These are phyloP conservation scores for Adenanthera pavonina DNA, from an alignment of 306 rosid species.

Conservation along the genomic window DNA sequence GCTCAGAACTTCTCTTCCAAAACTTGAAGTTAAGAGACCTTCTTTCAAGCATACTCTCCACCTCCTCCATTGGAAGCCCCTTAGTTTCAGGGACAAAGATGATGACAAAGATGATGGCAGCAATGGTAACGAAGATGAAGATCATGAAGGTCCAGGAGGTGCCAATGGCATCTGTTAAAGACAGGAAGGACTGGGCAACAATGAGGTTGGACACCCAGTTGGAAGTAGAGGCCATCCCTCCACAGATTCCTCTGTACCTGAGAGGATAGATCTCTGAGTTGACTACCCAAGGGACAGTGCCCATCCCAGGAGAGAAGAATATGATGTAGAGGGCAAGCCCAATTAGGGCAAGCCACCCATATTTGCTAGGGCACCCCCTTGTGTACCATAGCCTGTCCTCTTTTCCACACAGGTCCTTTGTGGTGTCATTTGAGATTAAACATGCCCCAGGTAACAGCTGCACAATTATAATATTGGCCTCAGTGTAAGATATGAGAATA, in stretches of 20 bases:
- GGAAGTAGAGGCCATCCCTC: constrained; percentile 75
- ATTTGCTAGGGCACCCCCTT: constrained; percentile 65
- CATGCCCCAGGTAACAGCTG: constrained; percentile 72
- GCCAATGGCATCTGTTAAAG: constrained; percentile 58
- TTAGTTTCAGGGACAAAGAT: constrained; percentile 65
- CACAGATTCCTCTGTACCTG: constrained; percentile 62
- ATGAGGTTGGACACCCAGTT: constrained; percentile 66
- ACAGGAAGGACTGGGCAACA: constrained; percentile 62
- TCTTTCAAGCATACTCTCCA: constrained; percentile 59
- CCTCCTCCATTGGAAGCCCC: constrained; percentile 69
- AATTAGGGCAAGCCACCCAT: constrained; percentile 56
- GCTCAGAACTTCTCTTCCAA: constrained; percentile 46
- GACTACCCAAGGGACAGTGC: constrained; percentile 74
- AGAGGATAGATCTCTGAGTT: constrained; percentile 75
- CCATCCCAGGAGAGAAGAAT: constrained; percentile 77
- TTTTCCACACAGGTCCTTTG: constrained; percentile 37
- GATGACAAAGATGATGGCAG: constrained; percentile 58
- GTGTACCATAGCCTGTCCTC: constrained; percentile 62
- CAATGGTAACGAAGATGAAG: constrained; percentile 52
- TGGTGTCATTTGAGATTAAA: constrained; percentile 50
- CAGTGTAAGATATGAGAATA: no score
- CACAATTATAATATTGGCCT: neutral
- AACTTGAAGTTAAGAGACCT: constrained; percentile 58
- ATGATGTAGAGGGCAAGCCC: constrained; percentile 62
- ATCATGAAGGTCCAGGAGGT: constrained; percentile 62